Base-by-base conservation (phyloP, 2,329 filamentous ascomycete species). In the Penicillium hordei region DNA sequence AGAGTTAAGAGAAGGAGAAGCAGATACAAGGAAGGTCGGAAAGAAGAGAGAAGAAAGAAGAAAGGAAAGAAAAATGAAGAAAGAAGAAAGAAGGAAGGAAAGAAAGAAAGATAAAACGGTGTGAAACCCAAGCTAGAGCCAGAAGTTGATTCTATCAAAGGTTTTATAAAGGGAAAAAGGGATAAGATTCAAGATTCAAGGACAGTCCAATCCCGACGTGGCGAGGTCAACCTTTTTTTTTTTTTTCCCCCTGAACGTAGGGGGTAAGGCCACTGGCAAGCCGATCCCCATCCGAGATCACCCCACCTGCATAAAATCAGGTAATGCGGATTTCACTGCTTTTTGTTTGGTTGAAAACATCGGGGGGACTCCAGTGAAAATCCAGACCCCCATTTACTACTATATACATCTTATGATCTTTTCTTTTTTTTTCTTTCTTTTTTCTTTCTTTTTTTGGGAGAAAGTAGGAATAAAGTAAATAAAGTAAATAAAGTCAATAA, bases 191-290 rank as follows among this genome's bases (percentile, higher is more conserved):
- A n/a, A 34, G 38, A 40, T 15, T 38, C 29, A 42, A 52, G 64
- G 60, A 59, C 58, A 59, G 56, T 58, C 65, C 59, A 64, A 59
- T 70, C 65, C 70, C 70, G 70, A 68, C 67, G 71, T 73, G 71
- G 71, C 71, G 71, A 71, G 70, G 72, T 64, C 59, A 59, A 5
- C 39, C 29, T 39, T 48, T 54, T 52, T 55, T 63, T 65, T 55
- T 38, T 12, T n/a, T 33, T 10, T 54, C 38, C 68, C 67, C 67
- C 55, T 62, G 54, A 59, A 33, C 29, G 42, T 36, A 29, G 52
- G 57, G 57, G 59, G 55, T 72, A 67, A 69, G 67, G 68, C 70
- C 70, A 72, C 70, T 66, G 57, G 58, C 63, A 63, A 70, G 68
- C 70, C 69, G 70, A 70, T 66, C 66, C 57, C 59, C 64, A 62